Evolutionary conservation across 805 yeast genomes (phyloP), one percentile per base, ranked within the genome.

Genomic region (Nakazawaea ishiwadae): DNA sequence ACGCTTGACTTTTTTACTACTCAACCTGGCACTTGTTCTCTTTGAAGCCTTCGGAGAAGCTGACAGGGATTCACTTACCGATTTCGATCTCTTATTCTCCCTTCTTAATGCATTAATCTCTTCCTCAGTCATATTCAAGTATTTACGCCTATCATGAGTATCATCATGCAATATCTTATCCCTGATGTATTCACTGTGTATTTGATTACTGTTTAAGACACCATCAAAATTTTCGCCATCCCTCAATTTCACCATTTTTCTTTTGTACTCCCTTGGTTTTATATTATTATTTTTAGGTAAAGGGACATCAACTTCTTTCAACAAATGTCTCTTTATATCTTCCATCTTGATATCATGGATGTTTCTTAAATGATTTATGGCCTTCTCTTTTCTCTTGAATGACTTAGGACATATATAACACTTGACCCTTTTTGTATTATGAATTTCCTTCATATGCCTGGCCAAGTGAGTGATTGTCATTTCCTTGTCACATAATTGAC

Each of bases 391-490:
- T 10, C 45, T 27, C 36, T 42, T 42, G 28, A 42, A 42, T n/a
- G 45, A 42, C 14, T 42, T 42, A 9, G 45, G 42, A 23, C 45
- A 42, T 33, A 42, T 27, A 19, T 42, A 42, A 37, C 45, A 42
- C 24, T 37, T 42, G 4, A 42, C 39, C 17, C 45, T 37, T 26
- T 42, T 42, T 4, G 45, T 42, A 19, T 37, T 33, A 17, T 42
- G 45, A 11, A 42, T 42, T 24, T 42, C 45, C 28, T 42, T 42
- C 41, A 42, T 42, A 37, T 42, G 45, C 7, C 45, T 20, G 3
- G 45, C 45, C 20, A 42, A 30, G 14, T 42, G 45, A 5, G 45
- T 42, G 17, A 42, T 42, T 1, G 45, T 42, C 45, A 42, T 42
- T 39, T 42, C 45, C 29, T 42, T 42, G 10, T 42, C 42, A 19